Conservation (phyloP, 2,329 filamentous ascomycete species). For the Phaeophleospora eucalypticola region DNA sequence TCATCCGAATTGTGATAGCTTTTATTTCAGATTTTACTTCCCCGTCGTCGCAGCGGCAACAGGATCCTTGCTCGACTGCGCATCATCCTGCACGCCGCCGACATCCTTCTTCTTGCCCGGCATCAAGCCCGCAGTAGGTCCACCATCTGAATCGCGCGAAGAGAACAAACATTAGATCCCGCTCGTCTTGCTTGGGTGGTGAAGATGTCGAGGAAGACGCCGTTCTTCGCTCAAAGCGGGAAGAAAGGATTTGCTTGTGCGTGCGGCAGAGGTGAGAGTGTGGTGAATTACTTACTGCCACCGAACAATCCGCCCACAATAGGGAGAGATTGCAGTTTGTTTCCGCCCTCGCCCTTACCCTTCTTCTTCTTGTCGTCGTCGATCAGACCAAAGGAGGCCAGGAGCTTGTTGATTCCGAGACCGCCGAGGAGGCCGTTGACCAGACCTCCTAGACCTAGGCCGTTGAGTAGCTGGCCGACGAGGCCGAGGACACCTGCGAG, state of each 20-base stretch:
- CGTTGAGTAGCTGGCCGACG: conserved; percentile 74
- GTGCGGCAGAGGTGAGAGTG: background rate
- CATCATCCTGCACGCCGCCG: background rate
- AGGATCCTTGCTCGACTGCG: background rate
- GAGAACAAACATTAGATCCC: background rate
- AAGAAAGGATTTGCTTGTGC: background rate
- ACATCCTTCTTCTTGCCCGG: background rate
- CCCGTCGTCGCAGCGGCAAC: background rate
- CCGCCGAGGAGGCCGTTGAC: conserved; percentile 75
- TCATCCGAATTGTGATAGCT: background rate
- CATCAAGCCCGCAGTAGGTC: background rate
- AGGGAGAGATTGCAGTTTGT: conserved; percentile 37
- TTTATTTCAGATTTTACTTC: background rate
- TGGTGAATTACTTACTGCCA: conserved; percentile 33
- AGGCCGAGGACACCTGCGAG: conserved; percentile 79
- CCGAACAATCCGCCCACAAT: conserved; percentile 48
- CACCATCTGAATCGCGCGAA: background rate
- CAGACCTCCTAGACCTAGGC: conserved; percentile 75
- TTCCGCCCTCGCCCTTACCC: conserved; percentile 26
- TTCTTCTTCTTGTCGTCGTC: conserved; percentile 49
- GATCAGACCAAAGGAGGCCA: conserved; percentile 66
- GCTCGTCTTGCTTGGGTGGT: background rate
- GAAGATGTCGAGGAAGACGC: background rate
- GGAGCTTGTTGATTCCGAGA: conserved; percentile 69
- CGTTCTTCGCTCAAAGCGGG: background rate